phyloP scores from a whole-genome alignment of 371 early-diverging fungal genomes.

The Mortierella sp. region DNA sequence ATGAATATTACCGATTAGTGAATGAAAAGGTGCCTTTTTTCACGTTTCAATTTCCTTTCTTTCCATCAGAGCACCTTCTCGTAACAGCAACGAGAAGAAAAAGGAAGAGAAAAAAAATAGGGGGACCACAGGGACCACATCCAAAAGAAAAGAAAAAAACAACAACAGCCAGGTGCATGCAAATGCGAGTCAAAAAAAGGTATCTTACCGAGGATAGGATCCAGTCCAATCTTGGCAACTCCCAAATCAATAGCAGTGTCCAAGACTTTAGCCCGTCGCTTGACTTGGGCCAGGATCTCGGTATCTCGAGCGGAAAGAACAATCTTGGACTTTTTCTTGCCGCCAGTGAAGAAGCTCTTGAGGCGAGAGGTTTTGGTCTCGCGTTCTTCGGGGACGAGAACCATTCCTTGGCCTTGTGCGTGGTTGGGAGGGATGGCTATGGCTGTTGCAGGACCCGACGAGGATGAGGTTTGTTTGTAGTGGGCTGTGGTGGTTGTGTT shows the following conservation, averaged over 20 bases:
- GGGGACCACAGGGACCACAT: not conserved
- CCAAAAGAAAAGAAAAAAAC: not conserved
- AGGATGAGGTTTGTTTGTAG: not conserved
- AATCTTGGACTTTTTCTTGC: slow-evolving; percentile 24
- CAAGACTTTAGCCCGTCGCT: slow-evolving; percentile 35
- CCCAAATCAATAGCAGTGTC: slow-evolving; percentile 49
- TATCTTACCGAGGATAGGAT: slow-evolving; percentile 52
- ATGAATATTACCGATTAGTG: not conserved
- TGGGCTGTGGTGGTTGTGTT: slow-evolving; percentile 12
- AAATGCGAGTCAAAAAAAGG: not conserved
- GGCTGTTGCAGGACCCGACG: slow-evolving; percentile 12
- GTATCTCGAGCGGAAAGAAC: slow-evolving; percentile 31
- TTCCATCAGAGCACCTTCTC: not conserved
- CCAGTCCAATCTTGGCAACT: slow-evolving; percentile 35
- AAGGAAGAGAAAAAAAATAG: not conserved
- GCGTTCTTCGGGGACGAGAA: not conserved
- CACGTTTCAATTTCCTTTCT: not conserved
- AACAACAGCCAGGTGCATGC: not conserved
- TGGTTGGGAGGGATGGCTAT: slow-evolving; percentile 10
- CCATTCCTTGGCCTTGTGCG: not conserved
- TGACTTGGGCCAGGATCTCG: slow-evolving; percentile 32
- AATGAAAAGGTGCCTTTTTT: slow-evolving; percentile 1
- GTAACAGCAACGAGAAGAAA: not conserved
- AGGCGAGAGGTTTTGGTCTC: slow-evolving; percentile 16
- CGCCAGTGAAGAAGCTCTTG: slow-evolving; percentile 36